These are phyloP conservation scores for Striga hermonthica DNA, from an alignment of 305 asterid genomes.

Conservation along the genomic window DNA sequence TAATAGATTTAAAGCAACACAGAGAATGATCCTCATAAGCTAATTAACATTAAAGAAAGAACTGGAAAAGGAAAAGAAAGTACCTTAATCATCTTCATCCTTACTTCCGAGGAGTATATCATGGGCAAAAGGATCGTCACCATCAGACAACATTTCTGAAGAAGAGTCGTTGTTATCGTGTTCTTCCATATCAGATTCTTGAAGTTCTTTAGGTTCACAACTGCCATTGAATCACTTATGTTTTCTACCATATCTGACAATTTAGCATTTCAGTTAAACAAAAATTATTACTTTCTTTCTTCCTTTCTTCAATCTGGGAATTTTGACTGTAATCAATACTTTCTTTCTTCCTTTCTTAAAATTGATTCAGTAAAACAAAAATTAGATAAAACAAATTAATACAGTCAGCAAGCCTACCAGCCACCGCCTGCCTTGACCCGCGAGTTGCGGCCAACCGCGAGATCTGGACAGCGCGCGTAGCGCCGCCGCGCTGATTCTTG, in stretches of 20 bases:
- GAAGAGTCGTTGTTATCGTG: slow-evolving; percentile 41
- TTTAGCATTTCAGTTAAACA: slow-evolving; percentile 34
- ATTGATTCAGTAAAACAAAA: too few species aligned
- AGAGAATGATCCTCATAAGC: slow-evolving; percentile 14
- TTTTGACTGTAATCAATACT: too few species aligned
- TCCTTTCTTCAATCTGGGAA: too few species aligned
- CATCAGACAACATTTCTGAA: slow-evolving; percentile 66
- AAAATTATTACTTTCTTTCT: too few species aligned
- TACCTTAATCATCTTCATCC: slow-evolving; percentile 76
- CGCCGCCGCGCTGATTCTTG: too few species aligned
- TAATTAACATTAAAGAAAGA: neutral
- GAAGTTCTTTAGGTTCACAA: slow-evolving; percentile 39
- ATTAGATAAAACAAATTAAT: too few species aligned
- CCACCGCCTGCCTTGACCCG: too few species aligned
- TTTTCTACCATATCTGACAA: slow-evolving; percentile 50
- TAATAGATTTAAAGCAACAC: neutral
- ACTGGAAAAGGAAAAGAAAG: slow-evolving; percentile 1
- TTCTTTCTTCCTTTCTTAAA: too few species aligned
- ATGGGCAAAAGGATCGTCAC: slow-evolving; percentile 65
- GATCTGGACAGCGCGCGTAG: too few species aligned
- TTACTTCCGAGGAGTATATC: slow-evolving; percentile 60
- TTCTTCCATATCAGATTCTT: slow-evolving; percentile 45
- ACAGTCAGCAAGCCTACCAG: too few species aligned
- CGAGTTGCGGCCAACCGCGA: too few species aligned
- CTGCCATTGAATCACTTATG: slow-evolving; percentile 49